These are phyloP conservation scores for Suillus plorans DNA, from an alignment of 768 basidiomycete genomes.

Conservation along the genomic window DNA sequence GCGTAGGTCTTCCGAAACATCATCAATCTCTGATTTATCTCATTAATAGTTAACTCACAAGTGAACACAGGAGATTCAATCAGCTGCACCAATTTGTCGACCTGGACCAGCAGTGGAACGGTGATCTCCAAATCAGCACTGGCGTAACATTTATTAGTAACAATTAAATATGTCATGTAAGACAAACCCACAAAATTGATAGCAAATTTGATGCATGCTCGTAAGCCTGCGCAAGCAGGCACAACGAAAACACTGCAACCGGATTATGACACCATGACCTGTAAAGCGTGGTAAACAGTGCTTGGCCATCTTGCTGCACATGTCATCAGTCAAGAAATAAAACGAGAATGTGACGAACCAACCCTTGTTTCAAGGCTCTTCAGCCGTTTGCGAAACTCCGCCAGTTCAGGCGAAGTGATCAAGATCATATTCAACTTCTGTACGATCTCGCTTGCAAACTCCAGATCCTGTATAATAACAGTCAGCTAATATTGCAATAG, in stretches of 20 bases:
- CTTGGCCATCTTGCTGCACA: constrained; percentile 88
- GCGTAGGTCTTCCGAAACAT: constrained; percentile 59
- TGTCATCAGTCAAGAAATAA: constrained; percentile 1
- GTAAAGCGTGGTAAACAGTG: constrained; percentile 90
- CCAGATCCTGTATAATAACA: constrained; percentile 70
- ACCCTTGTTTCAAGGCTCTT: constrained; percentile 94
- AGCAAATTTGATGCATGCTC: constrained; percentile 97
- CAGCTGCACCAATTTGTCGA: constrained; percentile 96
- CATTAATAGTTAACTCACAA: constrained; percentile 49
- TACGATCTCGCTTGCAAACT: constrained; percentile 96
- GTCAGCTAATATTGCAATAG: constrained; percentile 1
- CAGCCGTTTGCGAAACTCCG: constrained; percentile 88
- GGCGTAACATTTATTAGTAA: constrained; percentile 7
- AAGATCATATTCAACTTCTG: constrained; percentile 97
- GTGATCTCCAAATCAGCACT: constrained; percentile 98
- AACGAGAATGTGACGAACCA: constrained; percentile 24
- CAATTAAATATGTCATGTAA: background rate
- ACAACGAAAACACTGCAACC: constrained; percentile 94
- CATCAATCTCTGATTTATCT: constrained; percentile 4
- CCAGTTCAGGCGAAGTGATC: constrained; percentile 94
- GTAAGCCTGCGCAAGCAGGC: constrained; percentile 95
- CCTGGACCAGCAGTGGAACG: constrained; percentile 89
- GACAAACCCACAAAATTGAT: constrained; percentile 78
- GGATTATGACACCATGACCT: constrained; percentile 99
- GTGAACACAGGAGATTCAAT: constrained; percentile 99